A percentile compares a stretch with the other conserved stretches of the same genome.
These are phyloP conservation scores for Irpex lacteus DNA, from an alignment of 1,284 basidiomycete genomes.

Conservation along the genomic window DNA sequence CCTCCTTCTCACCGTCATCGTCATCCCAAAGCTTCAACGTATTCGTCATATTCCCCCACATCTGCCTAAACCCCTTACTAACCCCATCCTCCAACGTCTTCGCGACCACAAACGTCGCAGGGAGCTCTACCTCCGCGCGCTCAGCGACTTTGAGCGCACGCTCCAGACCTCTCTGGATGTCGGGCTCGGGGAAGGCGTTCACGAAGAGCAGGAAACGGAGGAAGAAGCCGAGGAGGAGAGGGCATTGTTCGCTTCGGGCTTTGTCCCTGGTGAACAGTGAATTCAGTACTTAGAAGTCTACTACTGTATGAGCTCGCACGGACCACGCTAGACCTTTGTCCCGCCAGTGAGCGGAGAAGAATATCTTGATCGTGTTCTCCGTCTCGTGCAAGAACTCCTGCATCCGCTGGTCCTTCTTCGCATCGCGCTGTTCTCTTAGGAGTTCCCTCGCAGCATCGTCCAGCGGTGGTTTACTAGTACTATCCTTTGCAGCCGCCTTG, in stretches of 20 bases:
- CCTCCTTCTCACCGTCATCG: slow-evolving; percentile 15
- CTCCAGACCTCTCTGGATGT: slow-evolving; percentile 37
- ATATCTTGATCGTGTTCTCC: slow-evolving; percentile 48
- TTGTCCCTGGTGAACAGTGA: slow-evolving; percentile 20
- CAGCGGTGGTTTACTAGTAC: slow-evolving; percentile 7
- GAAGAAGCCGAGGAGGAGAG: slow-evolving; percentile 61
- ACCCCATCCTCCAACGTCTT: slow-evolving; percentile 55
- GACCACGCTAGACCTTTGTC: slow-evolving; percentile 62
- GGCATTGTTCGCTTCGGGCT: slow-evolving; percentile 35
- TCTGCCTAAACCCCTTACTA: slow-evolving; percentile 40
- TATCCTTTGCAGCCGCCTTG: slow-evolving; percentile 4
- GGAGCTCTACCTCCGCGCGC: slow-evolving; percentile 54
- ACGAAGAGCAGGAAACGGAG: slow-evolving; percentile 58
- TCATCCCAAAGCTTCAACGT: slow-evolving; percentile 10
- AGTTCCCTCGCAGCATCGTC: slow-evolving; percentile 12
- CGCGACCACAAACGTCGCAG: slow-evolving; percentile 50
- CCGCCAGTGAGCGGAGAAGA: slow-evolving; percentile 63
- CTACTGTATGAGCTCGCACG: no score
- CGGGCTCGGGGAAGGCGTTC: slow-evolving; percentile 47
- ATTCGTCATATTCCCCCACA: slow-evolving; percentile 43
- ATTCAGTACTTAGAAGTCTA: no score
- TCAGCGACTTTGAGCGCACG: slow-evolving; percentile 47
- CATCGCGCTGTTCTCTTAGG: slow-evolving; percentile 32
- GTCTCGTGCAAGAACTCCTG: slow-evolving; percentile 57
- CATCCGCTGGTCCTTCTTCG: slow-evolving; percentile 41